Base-by-base conservation (phyloP, 164 flowering plant species). In the Annona squamosa region DNA sequence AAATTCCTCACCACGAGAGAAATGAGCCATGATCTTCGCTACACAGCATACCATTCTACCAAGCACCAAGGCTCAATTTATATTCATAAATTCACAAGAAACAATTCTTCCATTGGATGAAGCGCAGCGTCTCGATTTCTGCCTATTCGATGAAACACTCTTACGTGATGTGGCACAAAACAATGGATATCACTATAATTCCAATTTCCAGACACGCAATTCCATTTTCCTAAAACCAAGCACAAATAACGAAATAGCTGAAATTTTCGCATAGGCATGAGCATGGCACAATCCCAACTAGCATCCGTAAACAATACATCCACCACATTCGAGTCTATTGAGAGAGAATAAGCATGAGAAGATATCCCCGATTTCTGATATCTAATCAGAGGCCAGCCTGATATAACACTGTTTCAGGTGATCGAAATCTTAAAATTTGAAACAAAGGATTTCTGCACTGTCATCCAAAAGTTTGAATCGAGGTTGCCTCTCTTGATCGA, bases 31-130 rank as follows among this genome's bases (percentile, higher is more conserved):
- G 43, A 16, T 13, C 43, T 42, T 37, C 3, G 46, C 46, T 67
- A 48, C 63, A 52, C 43, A 63, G 62, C n/a, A 69, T 69, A 64
- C 72, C 43, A 67, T 46, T 52, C 72, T 63, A 26, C 37, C 37
- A 26, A 26, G 37, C 37, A 26, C 37, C 37, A 26, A 26, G 37
- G 37, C 37, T 26, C 37, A 26, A 26, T 26, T 26, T 26, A 26
- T 26, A 26, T 26, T 26, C 37, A 26, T 26, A 26, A 26, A 26
- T 26, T 26, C 37, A 26, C 37, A 26, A 26, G 37, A 26, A 26
- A 26, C 37, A 26, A 26, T 26, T 26, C 37, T 26, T 26, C 37
- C 37, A 26, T 26, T 26, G 37, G 37, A 26, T 26, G 37, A 26
- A 26, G 37, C 37, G 37, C 37, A 26, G 37, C 37, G 37, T 26